phyloP scores from a whole-genome alignment of 2,329 filamentous ascomycete genomes.

The Uncinocarpus reesii region DNA sequence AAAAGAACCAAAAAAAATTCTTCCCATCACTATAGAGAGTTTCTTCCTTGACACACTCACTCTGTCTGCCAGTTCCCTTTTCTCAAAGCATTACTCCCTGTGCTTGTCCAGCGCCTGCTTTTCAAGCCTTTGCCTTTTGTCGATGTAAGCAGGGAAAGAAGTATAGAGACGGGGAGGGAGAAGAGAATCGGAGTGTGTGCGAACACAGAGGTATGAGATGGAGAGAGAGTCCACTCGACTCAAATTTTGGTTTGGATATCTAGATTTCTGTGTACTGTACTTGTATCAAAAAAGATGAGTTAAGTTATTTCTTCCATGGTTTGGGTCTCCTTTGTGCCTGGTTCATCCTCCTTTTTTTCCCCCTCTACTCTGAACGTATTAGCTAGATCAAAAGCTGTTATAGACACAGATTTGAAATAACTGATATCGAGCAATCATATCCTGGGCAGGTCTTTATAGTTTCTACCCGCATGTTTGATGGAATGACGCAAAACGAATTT shows the following conservation, averaged over 20 bases:
- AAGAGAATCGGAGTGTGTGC: too few relatives aligned
- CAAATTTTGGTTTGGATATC: neutral
- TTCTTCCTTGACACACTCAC: neutral
- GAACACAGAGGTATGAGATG: too few relatives aligned
- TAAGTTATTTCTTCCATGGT: neutral
- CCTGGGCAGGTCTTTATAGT: too few relatives aligned
- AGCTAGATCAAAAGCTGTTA: too few relatives aligned
- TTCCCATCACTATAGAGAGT: too few relatives aligned
- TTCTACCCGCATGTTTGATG: too few relatives aligned
- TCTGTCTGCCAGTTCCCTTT: neutral
- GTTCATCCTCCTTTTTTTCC: too few relatives aligned
- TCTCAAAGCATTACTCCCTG: neutral
- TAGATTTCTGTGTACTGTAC: conserved; percentile 9
- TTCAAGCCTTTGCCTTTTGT: neutral
- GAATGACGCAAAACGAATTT: too few relatives aligned
- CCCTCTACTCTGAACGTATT: too few relatives aligned
- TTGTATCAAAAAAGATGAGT: conserved; percentile 3
- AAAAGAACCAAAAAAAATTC: neutral
- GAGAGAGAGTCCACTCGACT: too few relatives aligned
- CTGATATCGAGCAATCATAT: too few relatives aligned
- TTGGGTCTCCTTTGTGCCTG: neutral
- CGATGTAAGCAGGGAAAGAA: neutral
- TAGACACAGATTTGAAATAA: too few relatives aligned
- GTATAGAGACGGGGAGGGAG: neutral
- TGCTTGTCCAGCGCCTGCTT: conserved; percentile 1